Evolutionary conservation across 805 yeast species (phyloP).

Genomic region (Myxozyma sirexii): DNA sequence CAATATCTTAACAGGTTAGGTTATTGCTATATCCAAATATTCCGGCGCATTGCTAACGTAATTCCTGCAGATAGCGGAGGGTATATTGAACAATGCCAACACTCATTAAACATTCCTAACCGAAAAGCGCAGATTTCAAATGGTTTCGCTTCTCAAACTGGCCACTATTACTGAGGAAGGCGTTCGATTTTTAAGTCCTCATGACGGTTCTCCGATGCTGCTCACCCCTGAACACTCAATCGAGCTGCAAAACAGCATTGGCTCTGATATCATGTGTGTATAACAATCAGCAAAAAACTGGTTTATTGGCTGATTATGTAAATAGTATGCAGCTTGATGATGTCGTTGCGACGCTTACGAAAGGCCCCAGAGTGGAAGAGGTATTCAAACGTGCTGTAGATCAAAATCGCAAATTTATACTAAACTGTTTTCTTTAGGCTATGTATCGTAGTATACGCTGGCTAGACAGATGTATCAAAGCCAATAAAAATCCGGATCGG

Average conservation of each 20-base stretch:
- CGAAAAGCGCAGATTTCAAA: slow-evolving; percentile 43
- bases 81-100: neutral
- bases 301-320: neutral
- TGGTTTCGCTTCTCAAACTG: slow-evolving; percentile 50
- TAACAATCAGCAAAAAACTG: neutral
- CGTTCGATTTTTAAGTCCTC: slow-evolving; percentile 50
- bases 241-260: slow-evolving; percentile 49
- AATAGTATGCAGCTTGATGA: slow-evolving; percentile 50
- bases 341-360: slow-evolving; percentile 49
- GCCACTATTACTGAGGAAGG: slow-evolving; percentile 53
- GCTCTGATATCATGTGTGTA: slow-evolving; percentile 48
- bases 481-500: slow-evolving; percentile 48
- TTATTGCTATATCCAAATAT: neutral
- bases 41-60: neutral
- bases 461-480: slow-evolving; percentile 50
- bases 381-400: neutral
- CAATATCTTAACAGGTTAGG: slow-evolving; percentile 45
- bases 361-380: slow-evolving; percentile 51
- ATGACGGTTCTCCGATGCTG: slow-evolving; percentile 51
- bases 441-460: slow-evolving; percentile 50
- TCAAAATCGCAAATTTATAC: no score
- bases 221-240: slow-evolving; percentile 54
- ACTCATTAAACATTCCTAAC: neutral
- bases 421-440: no score
- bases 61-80: slow-evolving; percentile 46